phyloP scores from a whole-genome alignment of 805 yeast species.

The Starmera quercuum region DNA sequence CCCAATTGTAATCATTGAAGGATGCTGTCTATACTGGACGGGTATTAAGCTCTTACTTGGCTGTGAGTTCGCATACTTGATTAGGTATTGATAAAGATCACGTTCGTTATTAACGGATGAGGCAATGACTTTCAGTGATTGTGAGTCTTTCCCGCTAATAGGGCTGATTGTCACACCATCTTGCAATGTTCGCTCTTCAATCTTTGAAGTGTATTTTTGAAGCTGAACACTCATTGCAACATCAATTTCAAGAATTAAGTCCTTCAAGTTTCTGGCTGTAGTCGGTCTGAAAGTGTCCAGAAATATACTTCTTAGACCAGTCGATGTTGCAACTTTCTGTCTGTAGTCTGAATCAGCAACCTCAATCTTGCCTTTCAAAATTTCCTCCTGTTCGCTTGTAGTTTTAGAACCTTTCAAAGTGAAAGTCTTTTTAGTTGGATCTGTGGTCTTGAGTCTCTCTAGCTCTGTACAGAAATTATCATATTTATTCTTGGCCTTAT shows the following conservation, averaged over 20 bases:
- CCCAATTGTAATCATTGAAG: constrained; percentile 40
- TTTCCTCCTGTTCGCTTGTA: constrained; percentile 83
- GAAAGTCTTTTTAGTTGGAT: constrained; percentile 78
- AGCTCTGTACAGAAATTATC: constrained; percentile 77
- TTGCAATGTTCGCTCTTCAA: constrained; percentile 76
- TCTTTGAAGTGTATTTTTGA: constrained; percentile 81
- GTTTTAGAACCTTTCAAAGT: constrained; percentile 74
- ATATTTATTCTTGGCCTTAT: constrained; percentile 78
- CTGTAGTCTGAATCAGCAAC: constrained; percentile 83
- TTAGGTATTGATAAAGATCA: constrained; percentile 66
- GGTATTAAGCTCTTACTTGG: constrained; percentile 45
- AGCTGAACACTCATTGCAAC: constrained; percentile 84
- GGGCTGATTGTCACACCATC: constrained; percentile 82
- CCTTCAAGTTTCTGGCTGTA: constrained; percentile 60
- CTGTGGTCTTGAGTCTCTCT: constrained; percentile 72
- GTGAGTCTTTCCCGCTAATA: constrained; percentile 40
- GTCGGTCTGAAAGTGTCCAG: constrained; percentile 71
- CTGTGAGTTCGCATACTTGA: constrained; percentile 32
- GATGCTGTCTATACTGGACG: constrained; percentile 65
- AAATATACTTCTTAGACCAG: constrained; percentile 66
- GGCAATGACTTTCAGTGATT: constrained; percentile 73
- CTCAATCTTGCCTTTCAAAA: constrained; percentile 70
- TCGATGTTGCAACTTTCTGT: constrained; percentile 64
- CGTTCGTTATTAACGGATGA: constrained; percentile 74
- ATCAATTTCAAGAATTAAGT: constrained; percentile 79